Base-by-base conservation (phyloP, 768 basidiomycete species). In the Mrakia frigida region DNA sequence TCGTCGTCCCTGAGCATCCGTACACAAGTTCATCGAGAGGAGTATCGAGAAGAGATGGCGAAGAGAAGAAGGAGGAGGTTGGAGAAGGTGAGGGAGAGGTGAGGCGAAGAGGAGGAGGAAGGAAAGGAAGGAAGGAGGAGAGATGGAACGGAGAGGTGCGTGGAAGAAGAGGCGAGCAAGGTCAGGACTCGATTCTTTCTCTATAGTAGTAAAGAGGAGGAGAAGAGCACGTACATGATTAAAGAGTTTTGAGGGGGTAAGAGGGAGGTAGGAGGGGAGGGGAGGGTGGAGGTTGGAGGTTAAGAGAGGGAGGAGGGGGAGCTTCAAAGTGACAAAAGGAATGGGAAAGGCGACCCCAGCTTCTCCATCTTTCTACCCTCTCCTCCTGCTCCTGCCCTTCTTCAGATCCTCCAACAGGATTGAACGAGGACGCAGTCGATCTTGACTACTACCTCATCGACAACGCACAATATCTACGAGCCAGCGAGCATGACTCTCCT, bases 1-100 rank as follows among this genome's bases (percentile, higher is more conserved):
- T 90, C 89, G 81, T 89, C 89, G 83, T 90, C 88, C 74, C 74
- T 72, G 71, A 21, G 31, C 39, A 23, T 21, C 16, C 60, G 31
- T 0, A 72, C 50, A 21, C 23, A 33, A 33, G 39, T 37, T 14
- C 14, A 41, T 46, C 33, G 25, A 70, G 35, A 52, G 70, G 28
- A 59, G 50, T 7, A 25, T 56, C 53, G 53, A 72, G 70, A 9
- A 11, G 53, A 11, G 53, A 59, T 25, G 50, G 50, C n/a, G 35
- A 69, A n/a, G 25, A 46, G 35, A 65, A 37, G 28, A 65, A 31
- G 63, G 67, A 50, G 68, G 13, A 41, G 1, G 68, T 7, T 37
- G 43, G 37, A 6, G 25, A 43, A 39, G 65, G 23, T n/a, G 65
- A 41, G n/a, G 33, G 63, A 67, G 65, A n/a, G 53, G 56, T n/a